phyloP scores from a whole-genome alignment of 495 filamentous ascomycete species.

The Patellaria atrata region DNA sequence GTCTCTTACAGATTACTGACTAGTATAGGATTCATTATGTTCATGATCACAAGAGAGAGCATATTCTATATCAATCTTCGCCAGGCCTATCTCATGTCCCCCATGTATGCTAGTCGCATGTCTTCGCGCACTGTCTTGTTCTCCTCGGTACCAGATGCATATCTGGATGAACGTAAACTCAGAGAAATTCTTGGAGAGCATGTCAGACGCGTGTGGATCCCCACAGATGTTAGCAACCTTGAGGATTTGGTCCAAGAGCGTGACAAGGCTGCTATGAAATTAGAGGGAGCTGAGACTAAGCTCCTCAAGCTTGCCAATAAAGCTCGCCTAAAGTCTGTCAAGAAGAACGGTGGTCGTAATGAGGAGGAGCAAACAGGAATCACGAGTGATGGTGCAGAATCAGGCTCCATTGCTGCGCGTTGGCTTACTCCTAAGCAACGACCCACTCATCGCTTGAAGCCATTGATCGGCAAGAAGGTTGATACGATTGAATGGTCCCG shows the following conservation, averaged over 20 bases:
- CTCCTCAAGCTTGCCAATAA: constrained; percentile 73
- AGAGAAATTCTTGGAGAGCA: constrained; percentile 64
- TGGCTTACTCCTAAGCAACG: constrained; percentile 61
- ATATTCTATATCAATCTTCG: constrained; percentile 92
- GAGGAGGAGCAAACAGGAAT: constrained; percentile 34
- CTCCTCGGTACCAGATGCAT: constrained; percentile 64
- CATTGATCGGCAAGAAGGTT: constrained; percentile 78
- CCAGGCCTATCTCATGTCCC: constrained; percentile 85
- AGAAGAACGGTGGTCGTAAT: constrained; percentile 38
- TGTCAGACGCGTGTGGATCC: constrained; percentile 79
- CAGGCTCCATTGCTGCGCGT: constrained; percentile 66
- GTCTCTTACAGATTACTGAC: not conserved
- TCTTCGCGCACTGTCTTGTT: constrained; percentile 92
- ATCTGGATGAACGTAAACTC: constrained; percentile 57
- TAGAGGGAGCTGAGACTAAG: constrained; percentile 82
- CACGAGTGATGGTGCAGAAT: constrained; percentile 31
- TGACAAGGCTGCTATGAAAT: constrained; percentile 65
- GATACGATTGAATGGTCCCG: constrained; percentile 92
- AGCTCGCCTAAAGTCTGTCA: constrained; percentile 54
- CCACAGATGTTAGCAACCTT: constrained; percentile 62
- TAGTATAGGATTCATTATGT: constrained; percentile 62
- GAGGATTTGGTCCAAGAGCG: constrained; percentile 76
- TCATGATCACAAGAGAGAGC: constrained; percentile 77
- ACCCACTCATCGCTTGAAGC: constrained; percentile 70
- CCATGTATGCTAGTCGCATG: constrained; percentile 72